Conservation (phyloP, 371 early-diverging fungal species). For the Lichtheimia corymbifera region DNA sequence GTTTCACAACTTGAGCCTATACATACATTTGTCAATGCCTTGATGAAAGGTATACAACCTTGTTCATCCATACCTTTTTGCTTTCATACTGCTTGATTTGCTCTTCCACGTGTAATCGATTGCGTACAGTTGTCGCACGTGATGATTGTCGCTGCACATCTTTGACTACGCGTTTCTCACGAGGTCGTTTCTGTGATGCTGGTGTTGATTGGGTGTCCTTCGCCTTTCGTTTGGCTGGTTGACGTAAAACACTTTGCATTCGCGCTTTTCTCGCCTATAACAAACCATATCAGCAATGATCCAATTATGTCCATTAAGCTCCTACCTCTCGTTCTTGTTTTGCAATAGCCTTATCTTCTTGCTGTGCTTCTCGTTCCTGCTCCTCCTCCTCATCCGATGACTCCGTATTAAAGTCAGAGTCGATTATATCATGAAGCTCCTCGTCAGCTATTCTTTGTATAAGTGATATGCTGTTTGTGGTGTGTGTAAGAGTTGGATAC, state of each 20-base stretch:
- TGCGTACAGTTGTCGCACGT: constrained; percentile 54
- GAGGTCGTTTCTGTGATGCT: constrained; percentile 3
- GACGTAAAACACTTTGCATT: no score
- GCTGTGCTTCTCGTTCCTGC: constrained; percentile 51
- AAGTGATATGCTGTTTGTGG: not conserved
- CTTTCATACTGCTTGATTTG: constrained; percentile 52
- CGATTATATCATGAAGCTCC: constrained; percentile 54
- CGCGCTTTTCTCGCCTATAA: not conserved
- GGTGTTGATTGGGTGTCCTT: constrained; percentile 10
- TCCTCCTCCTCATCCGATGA: constrained; percentile 63
- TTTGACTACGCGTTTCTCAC: constrained; percentile 1
- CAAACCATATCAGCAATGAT: not conserved
- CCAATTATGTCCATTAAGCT: not conserved
- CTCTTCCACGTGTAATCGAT: constrained; percentile 53
- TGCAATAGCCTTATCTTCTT: constrained; percentile 44
- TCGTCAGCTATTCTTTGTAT: constrained; percentile 10
- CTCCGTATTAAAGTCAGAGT: constrained; percentile 64
- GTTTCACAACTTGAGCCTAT: constrained; percentile 44
- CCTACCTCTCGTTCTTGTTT: constrained; percentile 42
- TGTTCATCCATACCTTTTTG: constrained; percentile 28
- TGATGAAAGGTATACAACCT: not conserved
- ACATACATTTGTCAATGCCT: not conserved
- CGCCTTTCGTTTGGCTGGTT: no score
- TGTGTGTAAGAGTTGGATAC: not conserved
- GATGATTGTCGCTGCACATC: constrained; percentile 54